These are phyloP conservation scores for Debaryomyces coudertii DNA, from an alignment of 1,139 yeast species.

Conservation along the genomic window DNA sequence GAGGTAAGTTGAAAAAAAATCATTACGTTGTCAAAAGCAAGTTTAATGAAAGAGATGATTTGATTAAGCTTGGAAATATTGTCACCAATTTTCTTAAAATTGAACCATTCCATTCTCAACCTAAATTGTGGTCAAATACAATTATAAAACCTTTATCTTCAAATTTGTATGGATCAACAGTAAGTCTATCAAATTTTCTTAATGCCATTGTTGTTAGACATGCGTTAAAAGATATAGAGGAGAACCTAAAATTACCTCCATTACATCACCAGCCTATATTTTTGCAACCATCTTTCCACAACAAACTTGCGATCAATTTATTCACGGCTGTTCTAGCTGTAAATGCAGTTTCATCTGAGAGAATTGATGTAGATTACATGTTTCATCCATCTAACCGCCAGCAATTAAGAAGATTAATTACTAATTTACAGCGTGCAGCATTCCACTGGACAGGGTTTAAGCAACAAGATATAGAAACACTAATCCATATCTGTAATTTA, in stretches of 20 bases:
- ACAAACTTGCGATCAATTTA: constrained; percentile 60
- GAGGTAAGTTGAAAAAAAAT: constrained; percentile 28
- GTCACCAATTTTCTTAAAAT: constrained; percentile 57
- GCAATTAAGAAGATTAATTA: constrained; percentile 58
- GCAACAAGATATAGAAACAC: constrained; percentile 54
- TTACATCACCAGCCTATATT: constrained; percentile 60
- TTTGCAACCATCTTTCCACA: constrained; percentile 62
- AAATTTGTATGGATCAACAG: constrained; percentile 41
- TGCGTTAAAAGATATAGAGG: constrained; percentile 51
- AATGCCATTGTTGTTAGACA: constrained; percentile 58
- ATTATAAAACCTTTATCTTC: constrained; percentile 52
- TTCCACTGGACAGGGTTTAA: constrained; percentile 78
- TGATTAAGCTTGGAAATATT: constrained; percentile 55
- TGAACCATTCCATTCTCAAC: constrained; percentile 58
- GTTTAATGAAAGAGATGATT: constrained; percentile 50
- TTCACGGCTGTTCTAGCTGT: constrained; percentile 70
- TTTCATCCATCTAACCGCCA: constrained; percentile 60
- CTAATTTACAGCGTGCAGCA: constrained; percentile 66
- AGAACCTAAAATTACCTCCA: constrained; percentile 60
- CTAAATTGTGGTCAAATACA: constrained; percentile 49
- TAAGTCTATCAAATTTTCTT: constrained; percentile 45
- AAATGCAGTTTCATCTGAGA: constrained; percentile 72
- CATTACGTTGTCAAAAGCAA: constrained; percentile 41
- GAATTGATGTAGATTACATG: constrained; percentile 70
- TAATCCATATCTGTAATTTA: constrained; percentile 51